These are phyloP conservation scores for Lecanicillium sp. DNA, from an alignment of 2,329 filamentous ascomycete species.

Conservation along the genomic window DNA sequence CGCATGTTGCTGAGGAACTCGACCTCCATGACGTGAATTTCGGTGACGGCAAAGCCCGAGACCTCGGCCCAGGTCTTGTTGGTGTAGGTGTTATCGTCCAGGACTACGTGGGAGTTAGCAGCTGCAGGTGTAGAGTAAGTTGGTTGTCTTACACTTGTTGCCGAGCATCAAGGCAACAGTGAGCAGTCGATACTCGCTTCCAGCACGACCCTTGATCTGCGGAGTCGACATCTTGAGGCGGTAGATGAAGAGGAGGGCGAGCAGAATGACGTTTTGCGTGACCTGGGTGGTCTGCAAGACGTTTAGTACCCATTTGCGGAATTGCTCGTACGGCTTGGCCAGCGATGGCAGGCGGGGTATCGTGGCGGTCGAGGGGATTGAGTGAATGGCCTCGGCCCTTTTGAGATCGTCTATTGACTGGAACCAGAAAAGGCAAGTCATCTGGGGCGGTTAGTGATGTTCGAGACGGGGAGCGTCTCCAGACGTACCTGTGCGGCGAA, in stretches of 20 bases:
- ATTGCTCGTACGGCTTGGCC: conserved; percentile 70
- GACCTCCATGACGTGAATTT: conserved; percentile 99
- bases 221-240: conserved; percentile 86
- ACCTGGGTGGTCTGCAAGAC: conserved; percentile 93
- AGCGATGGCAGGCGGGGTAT: conserved; percentile 58
- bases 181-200: conserved; percentile 87
- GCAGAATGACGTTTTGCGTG: conserved; percentile 86
- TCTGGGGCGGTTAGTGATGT: conserved; percentile 41
- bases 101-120: conserved; percentile 46
- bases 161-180: conserved; percentile 96
- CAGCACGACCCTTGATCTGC: conserved; percentile 79
- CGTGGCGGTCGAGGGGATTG: conserved; percentile 32
- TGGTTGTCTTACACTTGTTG: conserved; percentile 72
- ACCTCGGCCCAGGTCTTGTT: conserved; percentile 99
- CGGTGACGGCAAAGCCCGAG: conserved; percentile 84
- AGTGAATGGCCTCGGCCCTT: conserved; percentile 58
- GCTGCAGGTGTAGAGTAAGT: conserved; percentile 5
- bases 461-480: not conserved
- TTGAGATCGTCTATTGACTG: conserved; percentile 77
- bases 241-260: conserved; percentile 90
- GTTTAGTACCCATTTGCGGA: conserved; percentile 88
- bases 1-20: conserved; percentile 98
- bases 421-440: conserved; percentile 97
- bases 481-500: conserved; percentile 70
- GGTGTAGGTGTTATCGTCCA: conserved; percentile 98